Evolutionary conservation across 208 protist species (phyloP).

Genomic region (Crithidia mellificae): DNA sequence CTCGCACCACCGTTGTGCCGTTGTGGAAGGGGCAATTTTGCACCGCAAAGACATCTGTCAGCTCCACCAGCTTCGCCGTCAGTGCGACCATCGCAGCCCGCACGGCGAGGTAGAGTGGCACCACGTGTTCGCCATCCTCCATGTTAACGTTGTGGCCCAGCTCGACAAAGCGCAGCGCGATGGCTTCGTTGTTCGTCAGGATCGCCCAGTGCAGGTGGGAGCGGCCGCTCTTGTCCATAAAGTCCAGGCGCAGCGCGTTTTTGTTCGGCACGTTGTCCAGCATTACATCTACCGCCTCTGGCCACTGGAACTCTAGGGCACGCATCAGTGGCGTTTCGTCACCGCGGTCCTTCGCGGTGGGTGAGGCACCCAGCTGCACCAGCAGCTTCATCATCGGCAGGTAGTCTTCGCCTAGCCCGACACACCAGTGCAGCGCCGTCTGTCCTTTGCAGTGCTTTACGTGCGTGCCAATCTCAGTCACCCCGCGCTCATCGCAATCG

Average conservation of each 20-base stretch:
- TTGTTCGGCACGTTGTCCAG: conserved; percentile 37
- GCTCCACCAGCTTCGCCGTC: conserved; percentile 44
- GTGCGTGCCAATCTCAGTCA: conserved; percentile 57
- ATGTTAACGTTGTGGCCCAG: conserved; percentile 62
- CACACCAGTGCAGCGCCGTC: conserved; percentile 83
- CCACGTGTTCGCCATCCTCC: conserved; percentile 65
- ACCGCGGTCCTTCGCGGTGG: conserved; percentile 73
- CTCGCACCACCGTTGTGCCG: conserved; percentile 63
- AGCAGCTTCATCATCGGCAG: conserved; percentile 76
- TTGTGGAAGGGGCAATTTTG: conserved; percentile 87
- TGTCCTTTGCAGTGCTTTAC: conserved; percentile 61
- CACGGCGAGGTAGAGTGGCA: conserved; percentile 67
- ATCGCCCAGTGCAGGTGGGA: conserved; percentile 80
- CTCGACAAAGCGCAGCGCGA: conserved; percentile 68
- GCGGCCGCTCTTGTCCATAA: conserved; percentile 54
- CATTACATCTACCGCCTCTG: conserved; percentile 59
- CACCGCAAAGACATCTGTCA: conserved; percentile 67
- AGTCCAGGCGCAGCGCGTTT: conserved; percentile 56
- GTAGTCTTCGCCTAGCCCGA: conserved; percentile 67
- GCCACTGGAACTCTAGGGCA: conserved; percentile 69
- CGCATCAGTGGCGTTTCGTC: conserved; percentile 83
- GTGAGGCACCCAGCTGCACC: conserved; percentile 61
- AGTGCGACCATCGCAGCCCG: conserved; percentile 62
- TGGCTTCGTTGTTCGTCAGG: conserved; percentile 57
- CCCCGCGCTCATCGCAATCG: conserved; percentile 76